Base-by-base conservation (phyloP, 768 basidiomycete genomes). In the Pleurotus pulmonarius region DNA sequence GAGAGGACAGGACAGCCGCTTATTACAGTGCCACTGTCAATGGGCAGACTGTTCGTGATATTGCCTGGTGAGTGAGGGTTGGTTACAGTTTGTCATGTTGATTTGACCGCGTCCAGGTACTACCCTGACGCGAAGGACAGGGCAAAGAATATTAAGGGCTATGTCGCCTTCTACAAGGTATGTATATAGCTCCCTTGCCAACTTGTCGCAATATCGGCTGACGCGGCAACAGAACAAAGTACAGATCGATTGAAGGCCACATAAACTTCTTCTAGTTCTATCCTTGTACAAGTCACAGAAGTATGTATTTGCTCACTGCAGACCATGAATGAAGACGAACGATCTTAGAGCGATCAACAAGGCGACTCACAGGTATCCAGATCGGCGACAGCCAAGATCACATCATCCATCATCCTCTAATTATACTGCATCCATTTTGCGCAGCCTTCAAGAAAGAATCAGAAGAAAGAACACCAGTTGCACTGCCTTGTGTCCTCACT, bases 101-200 rank as follows among this genome's bases (percentile, higher is more conserved):
- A 20, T 46, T 48, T 24, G 24, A 13, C 54, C 12, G 41, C 34
- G 13, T 16, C n/a, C 58, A 88, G 88, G 87, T 87, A 84, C 63
- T 91, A 91, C 63, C 81, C 87, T 0, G 52, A 75, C 1, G 72
- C 86, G 0, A 80, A 75, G 24, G 71, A 79, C 3, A 79, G 77
- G 59, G 90, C 88, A 0, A 74, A 80, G 47, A 65, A 79, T 4
- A 87, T 92, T 64, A 78, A 87, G 67, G 75, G 75, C 8, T 83
- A 85, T 64, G 75, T 91, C 18, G 91, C 90, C 0, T 91, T 92
- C 65, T 88, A 92, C 75, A 90, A 90, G 79, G 88, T 83, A 45
- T 24, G 22, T n/a, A 16, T 39, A n/a, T n/a, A n/a, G n/a, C n/a
- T n/a, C n/a, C n/a, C 24, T 37, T 20, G 18, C 1, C 12, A 12